These are phyloP conservation scores for Dictyostelium discoideum DNA, from an alignment of 78 protist species.

Conservation along the genomic window DNA sequence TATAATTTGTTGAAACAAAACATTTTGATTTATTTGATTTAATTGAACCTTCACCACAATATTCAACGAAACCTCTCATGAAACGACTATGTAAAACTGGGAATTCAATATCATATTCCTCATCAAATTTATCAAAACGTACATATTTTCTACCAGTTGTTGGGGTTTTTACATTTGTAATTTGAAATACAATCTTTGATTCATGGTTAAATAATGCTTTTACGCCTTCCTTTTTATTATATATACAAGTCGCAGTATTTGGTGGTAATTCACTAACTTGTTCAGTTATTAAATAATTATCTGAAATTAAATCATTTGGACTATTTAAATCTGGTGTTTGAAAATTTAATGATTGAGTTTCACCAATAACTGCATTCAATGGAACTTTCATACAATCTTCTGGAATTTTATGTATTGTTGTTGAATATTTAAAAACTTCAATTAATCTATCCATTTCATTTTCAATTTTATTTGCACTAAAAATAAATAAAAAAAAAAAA, in stretches of 20 bases:
- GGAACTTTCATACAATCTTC: not conserved
- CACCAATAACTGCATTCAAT: not conserved
- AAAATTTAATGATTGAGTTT: not conserved
- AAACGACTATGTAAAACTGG: not conserved
- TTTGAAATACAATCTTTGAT: not conserved
- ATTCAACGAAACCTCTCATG: not conserved
- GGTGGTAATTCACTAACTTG: not conserved
- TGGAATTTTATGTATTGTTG: not conserved
- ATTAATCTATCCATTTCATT: not conserved
- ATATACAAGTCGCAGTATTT: not conserved
- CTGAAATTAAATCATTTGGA: not conserved
- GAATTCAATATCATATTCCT: not conserved
- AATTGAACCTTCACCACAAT: not conserved
- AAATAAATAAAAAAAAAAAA: not conserved
- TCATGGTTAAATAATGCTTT: not conserved
- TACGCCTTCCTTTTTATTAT: not conserved
- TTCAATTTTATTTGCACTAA: constrained; percentile 2
- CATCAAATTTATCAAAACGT: not conserved
- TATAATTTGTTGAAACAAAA: not conserved
- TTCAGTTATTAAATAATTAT: not conserved
- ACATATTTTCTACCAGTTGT: not conserved
- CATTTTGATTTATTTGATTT: not conserved
- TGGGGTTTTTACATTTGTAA: not conserved
- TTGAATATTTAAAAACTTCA: not conserved
- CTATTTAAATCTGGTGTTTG: not conserved